Percentiles rank a stretch among this genome's conserved stretches.
Evolutionary conservation across 805 yeast genomes (phyloP).

Genomic region (Priceomyces castillae): DNA sequence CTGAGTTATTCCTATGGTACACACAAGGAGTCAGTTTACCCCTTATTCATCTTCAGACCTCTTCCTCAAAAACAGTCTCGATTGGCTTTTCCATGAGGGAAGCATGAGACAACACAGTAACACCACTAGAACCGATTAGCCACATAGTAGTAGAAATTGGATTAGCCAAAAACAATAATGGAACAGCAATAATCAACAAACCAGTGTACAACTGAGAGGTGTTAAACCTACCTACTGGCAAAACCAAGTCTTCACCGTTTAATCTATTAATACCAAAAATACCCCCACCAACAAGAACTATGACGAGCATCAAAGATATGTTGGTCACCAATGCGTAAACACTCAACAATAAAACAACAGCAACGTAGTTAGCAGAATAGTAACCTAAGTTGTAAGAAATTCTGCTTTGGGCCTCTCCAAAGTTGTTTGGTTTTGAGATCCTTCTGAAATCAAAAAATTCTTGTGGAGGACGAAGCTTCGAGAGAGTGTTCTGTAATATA

Average conservation of each 20-base stretch:
- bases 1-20: not conserved
- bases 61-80: constrained; percentile 91
- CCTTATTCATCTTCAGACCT: constrained; percentile 30
- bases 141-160: constrained; percentile 89
- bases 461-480: constrained; percentile 81
- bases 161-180: constrained; percentile 81
- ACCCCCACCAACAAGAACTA: constrained; percentile 69
- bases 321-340: constrained; percentile 88
- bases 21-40: not conserved
- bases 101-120: constrained; percentile 81
- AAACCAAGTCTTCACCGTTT: constrained; percentile 77
- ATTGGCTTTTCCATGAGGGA: constrained; percentile 91
- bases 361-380: constrained; percentile 81
- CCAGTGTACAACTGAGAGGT: constrained; percentile 84
- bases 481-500: constrained; percentile 58
- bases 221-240: constrained; percentile 69
- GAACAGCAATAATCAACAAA: constrained; percentile 70
- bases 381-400: constrained; percentile 82
- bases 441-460: constrained; percentile 92
- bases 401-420: constrained; percentile 86
- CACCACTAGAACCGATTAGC: constrained; percentile 84
- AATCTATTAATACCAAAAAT: constrained; percentile 73
- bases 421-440: constrained; percentile 84
- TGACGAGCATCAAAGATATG: constrained; percentile 77
- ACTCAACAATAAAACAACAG: constrained; percentile 68